phyloP scores from a whole-genome alignment of 495 filamentous ascomycete species.

The Cenococcum geophilum region DNA sequence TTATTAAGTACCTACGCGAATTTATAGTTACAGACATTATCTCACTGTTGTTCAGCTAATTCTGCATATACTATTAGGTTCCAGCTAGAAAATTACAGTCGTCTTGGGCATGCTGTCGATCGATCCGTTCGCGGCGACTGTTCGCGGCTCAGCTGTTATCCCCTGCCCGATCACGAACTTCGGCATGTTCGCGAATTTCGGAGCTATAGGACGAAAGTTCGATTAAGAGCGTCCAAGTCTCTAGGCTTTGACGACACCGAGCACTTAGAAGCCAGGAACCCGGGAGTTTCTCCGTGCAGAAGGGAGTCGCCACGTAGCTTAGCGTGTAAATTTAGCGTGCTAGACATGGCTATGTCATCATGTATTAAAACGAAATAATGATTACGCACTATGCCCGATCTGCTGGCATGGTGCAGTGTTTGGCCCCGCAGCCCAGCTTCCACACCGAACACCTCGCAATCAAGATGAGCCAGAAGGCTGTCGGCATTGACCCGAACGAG shows the following conservation, averaged over 20 bases:
- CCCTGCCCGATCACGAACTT: slow-evolving; percentile 8
- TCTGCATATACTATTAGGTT: not conserved
- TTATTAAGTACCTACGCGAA: too few species aligned
- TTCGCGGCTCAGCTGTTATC: slow-evolving; percentile 13
- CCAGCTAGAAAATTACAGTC: slow-evolving; percentile 8
- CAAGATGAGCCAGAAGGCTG: too few species aligned
- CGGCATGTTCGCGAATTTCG: slow-evolving; percentile 4
- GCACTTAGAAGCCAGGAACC: not conserved
- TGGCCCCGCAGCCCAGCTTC: too few species aligned
- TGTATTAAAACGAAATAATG: slow-evolving; percentile 1
- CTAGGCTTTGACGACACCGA: slow-evolving; percentile 7
- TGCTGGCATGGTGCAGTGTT: too few species aligned
- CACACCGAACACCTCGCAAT: too few species aligned
- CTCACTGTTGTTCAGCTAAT: slow-evolving; percentile 5
- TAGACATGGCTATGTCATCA: not conserved
- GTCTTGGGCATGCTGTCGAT: not conserved
- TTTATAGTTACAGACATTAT: not conserved
- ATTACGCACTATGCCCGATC: not conserved
- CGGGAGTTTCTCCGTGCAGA: too few species aligned
- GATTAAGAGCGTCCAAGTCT: slow-evolving; percentile 4
- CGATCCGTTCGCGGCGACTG: slow-evolving; percentile 1
- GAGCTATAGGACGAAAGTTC: slow-evolving; percentile 10
- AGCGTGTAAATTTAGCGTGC: not conserved
- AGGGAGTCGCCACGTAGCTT: not conserved
- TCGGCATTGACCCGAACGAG: too few species aligned